phyloP scores from a whole-genome alignment of 2,329 filamentous ascomycete species.

The Penicillium sp. region DNA sequence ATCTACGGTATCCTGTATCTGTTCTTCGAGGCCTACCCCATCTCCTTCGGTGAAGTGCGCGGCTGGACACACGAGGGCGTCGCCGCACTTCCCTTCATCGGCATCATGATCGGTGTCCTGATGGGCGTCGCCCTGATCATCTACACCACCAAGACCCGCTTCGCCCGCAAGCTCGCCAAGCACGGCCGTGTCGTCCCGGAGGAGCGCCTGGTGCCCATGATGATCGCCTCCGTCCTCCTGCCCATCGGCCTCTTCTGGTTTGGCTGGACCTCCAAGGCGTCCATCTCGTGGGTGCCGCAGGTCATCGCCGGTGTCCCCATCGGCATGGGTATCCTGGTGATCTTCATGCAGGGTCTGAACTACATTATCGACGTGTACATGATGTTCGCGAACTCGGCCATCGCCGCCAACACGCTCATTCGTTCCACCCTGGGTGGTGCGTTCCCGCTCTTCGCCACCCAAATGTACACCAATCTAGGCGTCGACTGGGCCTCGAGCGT shows the following conservation, averaged over 20 bases:
- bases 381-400: slow-evolving; percentile 41
- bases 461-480: slow-evolving; percentile 40
- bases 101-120: slow-evolving; percentile 35
- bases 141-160: slow-evolving; percentile 42
- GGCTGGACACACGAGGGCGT: slow-evolving; percentile 39
- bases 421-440: slow-evolving; percentile 36
- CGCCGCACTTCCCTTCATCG: slow-evolving; percentile 40
- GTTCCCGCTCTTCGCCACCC: slow-evolving; percentile 34
- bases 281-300: slow-evolving; percentile 47
- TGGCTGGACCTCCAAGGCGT: slow-evolving; percentile 46
- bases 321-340: slow-evolving; percentile 45
- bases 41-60: slow-evolving; percentile 39
- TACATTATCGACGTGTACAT: slow-evolving; percentile 46
- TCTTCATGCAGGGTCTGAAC: slow-evolving; percentile 45
- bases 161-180: slow-evolving; percentile 34
- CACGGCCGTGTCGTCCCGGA: slow-evolving; percentile 39
- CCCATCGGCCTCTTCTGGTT: slow-evolving; percentile 52
- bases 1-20: slow-evolving; percentile 40
- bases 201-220: slow-evolving; percentile 48
- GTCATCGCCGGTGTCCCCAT: slow-evolving; percentile 46
- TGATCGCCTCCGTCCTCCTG: slow-evolving; percentile 44
- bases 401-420: slow-evolving; percentile 40
- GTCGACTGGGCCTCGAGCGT: slow-evolving; percentile 43
- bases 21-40: slow-evolving; percentile 44
- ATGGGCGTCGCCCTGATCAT: slow-evolving; percentile 38